Evolutionary conservation across 1,284 basidiomycete genomes (phyloP).

Genomic region (Sporisorium graminicola): DNA sequence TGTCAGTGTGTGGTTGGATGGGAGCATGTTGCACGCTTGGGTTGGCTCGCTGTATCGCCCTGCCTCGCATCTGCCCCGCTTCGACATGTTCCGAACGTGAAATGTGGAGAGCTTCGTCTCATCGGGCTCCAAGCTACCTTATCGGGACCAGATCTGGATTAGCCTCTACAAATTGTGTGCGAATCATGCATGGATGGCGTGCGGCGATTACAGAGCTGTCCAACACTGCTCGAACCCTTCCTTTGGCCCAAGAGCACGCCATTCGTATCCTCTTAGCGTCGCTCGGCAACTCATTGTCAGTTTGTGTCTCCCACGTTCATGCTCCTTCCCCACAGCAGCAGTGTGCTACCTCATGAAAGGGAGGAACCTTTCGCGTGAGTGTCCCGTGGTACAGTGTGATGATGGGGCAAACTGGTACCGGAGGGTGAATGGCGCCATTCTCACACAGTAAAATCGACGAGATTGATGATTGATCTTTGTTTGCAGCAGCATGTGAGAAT

Average conservation of each 20-base stretch:
- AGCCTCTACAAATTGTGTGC: constrained; percentile 8
- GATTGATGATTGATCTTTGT: not conserved
- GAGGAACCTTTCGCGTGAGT: no score
- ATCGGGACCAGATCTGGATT: not conserved
- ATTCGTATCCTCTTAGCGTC: constrained; percentile 21
- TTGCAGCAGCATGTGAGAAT: not conserved
- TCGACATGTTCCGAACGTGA: not conserved
- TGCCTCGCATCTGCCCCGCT: not conserved
- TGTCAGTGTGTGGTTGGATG: not conserved
- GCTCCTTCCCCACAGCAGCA: constrained; percentile 3
- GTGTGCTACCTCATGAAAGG: not conserved
- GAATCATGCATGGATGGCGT: constrained; percentile 15
- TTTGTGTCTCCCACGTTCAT: not conserved
- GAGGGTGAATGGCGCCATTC: not conserved
- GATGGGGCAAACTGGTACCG: not conserved
- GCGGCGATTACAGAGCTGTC: constrained; percentile 15
- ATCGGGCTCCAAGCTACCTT: not conserved
- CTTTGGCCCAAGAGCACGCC: constrained; percentile 15
- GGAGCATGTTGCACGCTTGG: not conserved
- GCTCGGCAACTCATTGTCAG: not conserved
- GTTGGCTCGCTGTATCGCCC: not conserved
- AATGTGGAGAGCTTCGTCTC: not conserved
- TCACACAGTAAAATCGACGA: not conserved
- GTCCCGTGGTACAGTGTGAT: not conserved
- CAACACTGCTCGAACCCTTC: constrained; percentile 7